Evolutionary conservation across 106 monocot species (phyloP).

Genomic region (Xerophyta viscosa): DNA sequence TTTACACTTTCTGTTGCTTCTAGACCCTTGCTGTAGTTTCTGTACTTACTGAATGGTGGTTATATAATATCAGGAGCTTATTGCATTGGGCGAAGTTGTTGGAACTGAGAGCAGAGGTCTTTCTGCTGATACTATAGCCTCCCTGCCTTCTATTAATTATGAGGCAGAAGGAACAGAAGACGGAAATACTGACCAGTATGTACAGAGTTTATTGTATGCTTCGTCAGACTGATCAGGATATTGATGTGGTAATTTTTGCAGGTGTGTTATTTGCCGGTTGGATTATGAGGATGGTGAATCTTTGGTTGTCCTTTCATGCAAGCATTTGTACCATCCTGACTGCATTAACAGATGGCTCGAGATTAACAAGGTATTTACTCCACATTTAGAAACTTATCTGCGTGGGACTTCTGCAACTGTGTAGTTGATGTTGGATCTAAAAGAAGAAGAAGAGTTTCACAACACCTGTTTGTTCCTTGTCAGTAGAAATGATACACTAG

Average conservation of each 20-base stretch:
- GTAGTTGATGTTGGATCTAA: too few relatives aligned
- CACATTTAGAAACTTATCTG: not conserved
- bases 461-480: too few relatives aligned
- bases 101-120: constrained; percentile 90
- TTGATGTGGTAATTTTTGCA: not conserved
- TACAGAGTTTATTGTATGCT: not conserved
- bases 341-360: constrained; percentile 44
- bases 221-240: not conserved
- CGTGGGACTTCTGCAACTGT: too few relatives aligned
- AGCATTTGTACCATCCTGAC: constrained; percentile 32
- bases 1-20: not conserved
- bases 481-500: too few relatives aligned
- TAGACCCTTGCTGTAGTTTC: too few relatives aligned
- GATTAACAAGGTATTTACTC: constrained; percentile 36
- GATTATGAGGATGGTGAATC: constrained; percentile 39
- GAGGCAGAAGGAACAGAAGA: constrained; percentile 42
- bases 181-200: constrained; percentile 37
- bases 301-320: constrained; percentile 31
- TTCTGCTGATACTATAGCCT: constrained; percentile 68
- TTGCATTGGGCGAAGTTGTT: constrained; percentile 72
- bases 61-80: constrained; percentile 31
- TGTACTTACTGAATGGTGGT: too few relatives aligned
- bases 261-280: constrained; percentile 44
- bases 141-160: constrained; percentile 72
- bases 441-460: too few relatives aligned